Evolutionary conservation across 2,329 filamentous ascomycete species (phyloP).

Genomic region (Fusarium verrucosum): DNA sequence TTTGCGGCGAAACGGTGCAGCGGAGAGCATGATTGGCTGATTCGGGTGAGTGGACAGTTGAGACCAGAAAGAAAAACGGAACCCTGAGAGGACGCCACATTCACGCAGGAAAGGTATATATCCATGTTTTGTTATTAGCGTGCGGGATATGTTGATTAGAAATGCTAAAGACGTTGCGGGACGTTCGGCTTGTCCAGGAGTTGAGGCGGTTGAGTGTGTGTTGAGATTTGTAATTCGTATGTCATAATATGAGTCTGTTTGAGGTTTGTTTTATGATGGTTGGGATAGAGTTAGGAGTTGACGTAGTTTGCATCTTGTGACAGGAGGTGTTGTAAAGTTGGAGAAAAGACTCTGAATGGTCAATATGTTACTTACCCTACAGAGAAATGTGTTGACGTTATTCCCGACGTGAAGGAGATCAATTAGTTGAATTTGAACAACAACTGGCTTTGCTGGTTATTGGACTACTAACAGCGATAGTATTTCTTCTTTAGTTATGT

Average conservation of each 20-base stretch:
- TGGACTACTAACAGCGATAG: background rate
- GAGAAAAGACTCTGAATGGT: slow-evolving; percentile 14
- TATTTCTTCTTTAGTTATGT: background rate
- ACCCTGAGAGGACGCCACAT: slow-evolving; percentile 16
- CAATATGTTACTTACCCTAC: background rate
- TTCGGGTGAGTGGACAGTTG: slow-evolving; percentile 40
- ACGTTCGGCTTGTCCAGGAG: slow-evolving; percentile 13
- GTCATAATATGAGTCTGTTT: background rate
- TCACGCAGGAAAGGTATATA: background rate
- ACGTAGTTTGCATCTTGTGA: background rate
- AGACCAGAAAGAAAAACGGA: slow-evolving; percentile 23
- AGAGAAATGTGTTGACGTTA: background rate
- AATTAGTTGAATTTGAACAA: background rate
- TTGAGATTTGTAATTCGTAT: background rate
- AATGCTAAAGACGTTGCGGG: slow-evolving; percentile 21
- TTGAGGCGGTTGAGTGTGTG: background rate
- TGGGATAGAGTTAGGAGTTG: background rate
- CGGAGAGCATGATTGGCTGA: slow-evolving; percentile 39
- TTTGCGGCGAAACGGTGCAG: slow-evolving; percentile 39
- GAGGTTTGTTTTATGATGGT: background rate
- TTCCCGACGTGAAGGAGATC: background rate
- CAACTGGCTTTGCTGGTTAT: background rate
- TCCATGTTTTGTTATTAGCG: slow-evolving; percentile 21
- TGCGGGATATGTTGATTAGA: slow-evolving; percentile 12
- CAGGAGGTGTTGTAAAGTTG: background rate